Base-by-base conservation (phyloP, 371 early-diverging fungal species). In the Dipsacomyces acuminosporus region DNA sequence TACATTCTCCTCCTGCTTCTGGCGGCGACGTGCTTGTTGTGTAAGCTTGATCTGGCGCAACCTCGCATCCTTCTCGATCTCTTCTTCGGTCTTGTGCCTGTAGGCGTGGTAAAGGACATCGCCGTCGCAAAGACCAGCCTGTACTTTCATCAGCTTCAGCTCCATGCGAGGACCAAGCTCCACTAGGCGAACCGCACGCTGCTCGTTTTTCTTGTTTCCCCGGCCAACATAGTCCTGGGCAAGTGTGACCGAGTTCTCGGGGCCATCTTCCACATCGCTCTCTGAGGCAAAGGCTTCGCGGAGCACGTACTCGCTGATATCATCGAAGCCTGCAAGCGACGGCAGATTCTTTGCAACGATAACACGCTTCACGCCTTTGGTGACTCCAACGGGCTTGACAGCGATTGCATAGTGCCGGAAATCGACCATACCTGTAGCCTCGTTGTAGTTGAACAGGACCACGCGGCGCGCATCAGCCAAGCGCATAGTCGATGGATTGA, bases 141-240 rank as follows among this genome's bases (percentile, higher is more conserved):
- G 87, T 34, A 99, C 86, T 78, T 99, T 97, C 56, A 88, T 67
- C 36, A 99, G 78, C 49, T 80, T 69, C 53, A 97, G 73, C 40
- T 88, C 85, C 82, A 99, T 77, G 24, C 96, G 79, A 18, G 99
- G 99, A 0, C 99, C 99, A 1, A 93, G 70, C 74, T 99, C 99
- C 18, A 81, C 76, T 24, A 97, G 74, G 23, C 85, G 80, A 19
- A 97, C 83, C 0, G 93, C 90, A 26, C 95, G 79, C 62, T 91
- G 90, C 56, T 90, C 88, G 57, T 86, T 76, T 58, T 69, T 73
- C 57, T 78, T 73, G 69, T 91, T 88, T 51, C 81, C 83, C 22
- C 87, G 79, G 22, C 90, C 92, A 13, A 81, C 67, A 58, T 82
- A 87, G 57, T 90, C 84, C 64, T 91, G 87, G 2, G 89, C 74